These are phyloP conservation scores for Leishmania turanica DNA, from an alignment of 208 protist genomes.

Conservation along the genomic window DNA sequence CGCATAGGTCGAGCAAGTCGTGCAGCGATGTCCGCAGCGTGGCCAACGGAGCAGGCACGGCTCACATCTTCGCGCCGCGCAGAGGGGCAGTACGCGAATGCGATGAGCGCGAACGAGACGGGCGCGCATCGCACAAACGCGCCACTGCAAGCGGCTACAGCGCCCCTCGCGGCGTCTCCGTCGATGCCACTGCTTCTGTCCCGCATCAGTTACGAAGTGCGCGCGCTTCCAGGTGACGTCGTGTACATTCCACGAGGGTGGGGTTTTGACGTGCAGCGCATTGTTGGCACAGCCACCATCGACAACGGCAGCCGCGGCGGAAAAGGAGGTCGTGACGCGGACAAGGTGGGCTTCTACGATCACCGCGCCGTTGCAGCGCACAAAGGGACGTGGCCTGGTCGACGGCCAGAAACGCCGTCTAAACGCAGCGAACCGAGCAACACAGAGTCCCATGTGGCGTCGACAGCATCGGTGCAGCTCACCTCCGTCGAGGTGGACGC, in stretches of 20 bases:
- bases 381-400: background rate
- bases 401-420: background rate
- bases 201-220: constrained; percentile 53
- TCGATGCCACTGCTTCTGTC: constrained; percentile 1
- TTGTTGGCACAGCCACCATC: constrained; percentile 51
- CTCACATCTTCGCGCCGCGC: constrained; percentile 38
- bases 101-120: constrained; percentile 29
- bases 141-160: background rate
- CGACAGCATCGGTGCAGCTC: constrained; percentile 1
- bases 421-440: background rate
- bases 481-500: constrained; percentile 52
- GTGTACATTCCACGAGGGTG: constrained; percentile 78
- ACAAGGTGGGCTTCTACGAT: constrained; percentile 11
- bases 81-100: constrained; percentile 37
- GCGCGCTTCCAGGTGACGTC: constrained; percentile 80
- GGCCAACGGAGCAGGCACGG: constrained; percentile 36
- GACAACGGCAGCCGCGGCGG: constrained; percentile 1
- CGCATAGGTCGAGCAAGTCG: constrained; percentile 34
- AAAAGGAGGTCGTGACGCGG: background rate
- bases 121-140: background rate
- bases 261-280: constrained; percentile 61
- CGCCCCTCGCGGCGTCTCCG: background rate
- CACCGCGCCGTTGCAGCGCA: constrained; percentile 11
- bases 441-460: background rate
- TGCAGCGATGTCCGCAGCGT: constrained; percentile 24